Conservation (phyloP, 768 basidiomycete species). For the Multifurca ochricompacta region DNA sequence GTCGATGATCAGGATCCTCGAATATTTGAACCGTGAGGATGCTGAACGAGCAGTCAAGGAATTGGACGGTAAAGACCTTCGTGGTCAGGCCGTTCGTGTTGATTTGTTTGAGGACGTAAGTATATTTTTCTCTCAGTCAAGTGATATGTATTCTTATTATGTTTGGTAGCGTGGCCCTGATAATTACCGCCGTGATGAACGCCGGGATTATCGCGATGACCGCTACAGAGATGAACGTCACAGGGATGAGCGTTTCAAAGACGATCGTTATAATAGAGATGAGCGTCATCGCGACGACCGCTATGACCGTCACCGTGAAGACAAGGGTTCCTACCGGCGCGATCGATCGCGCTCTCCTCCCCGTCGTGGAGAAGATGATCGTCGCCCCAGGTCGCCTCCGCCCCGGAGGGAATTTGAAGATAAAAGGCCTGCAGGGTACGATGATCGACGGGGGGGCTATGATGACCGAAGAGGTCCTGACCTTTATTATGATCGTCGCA, state of each 20-base stretch:
- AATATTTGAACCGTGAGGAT: conserved; percentile 82
- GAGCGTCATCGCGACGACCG: conserved; percentile 41
- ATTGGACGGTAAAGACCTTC: conserved; percentile 80
- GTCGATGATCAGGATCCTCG: conserved; percentile 58
- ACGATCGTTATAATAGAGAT: conserved; percentile 55
- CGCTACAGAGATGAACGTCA: conserved; percentile 29
- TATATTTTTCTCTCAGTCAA: conserved; percentile 14
- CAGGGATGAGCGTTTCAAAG: conserved; percentile 42
- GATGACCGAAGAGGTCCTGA: conserved; percentile 80
- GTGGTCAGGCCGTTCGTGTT: conserved; percentile 74
- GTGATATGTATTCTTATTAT: conserved; percentile 5
- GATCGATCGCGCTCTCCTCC: conserved; percentile 78
- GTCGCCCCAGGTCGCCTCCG: conserved; percentile 80
- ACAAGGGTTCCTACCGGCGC: conserved; percentile 48
- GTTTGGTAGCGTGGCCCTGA: conserved; percentile 54
- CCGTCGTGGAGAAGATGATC: conserved; percentile 64
- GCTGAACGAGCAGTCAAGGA: conserved; percentile 90
- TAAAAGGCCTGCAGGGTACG: conserved; percentile 87
- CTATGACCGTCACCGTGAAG: conserved; percentile 35
- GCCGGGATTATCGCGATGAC: conserved; percentile 46
- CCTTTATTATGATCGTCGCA: conserved; percentile 81
- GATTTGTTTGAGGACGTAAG: conserved; percentile 54
- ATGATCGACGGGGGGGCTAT: conserved; percentile 78
- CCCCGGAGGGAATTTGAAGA: conserved; percentile 76
- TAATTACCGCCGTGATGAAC: conserved; percentile 72